Evolutionary conservation across 2,329 filamentous ascomycete species (phyloP).

Genomic region (Nemania sp.): DNA sequence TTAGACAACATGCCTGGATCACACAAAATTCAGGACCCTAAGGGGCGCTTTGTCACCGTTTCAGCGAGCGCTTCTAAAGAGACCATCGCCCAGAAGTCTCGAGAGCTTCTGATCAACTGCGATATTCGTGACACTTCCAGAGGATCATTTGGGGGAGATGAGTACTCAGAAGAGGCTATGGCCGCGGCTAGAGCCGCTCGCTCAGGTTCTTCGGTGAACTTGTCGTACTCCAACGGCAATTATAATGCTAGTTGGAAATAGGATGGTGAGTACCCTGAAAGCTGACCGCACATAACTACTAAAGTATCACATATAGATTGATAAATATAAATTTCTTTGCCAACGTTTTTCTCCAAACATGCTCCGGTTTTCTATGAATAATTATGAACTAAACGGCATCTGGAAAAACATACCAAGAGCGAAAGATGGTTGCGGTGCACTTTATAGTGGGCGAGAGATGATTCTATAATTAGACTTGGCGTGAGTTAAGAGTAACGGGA

Average conservation of each 20-base stretch:
- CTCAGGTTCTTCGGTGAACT: background rate
- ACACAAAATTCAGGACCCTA: constrained; percentile 7
- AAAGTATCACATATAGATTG: too few relatives aligned
- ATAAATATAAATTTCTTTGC: too few relatives aligned
- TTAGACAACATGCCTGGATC: background rate
- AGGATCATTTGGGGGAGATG: constrained; percentile 1
- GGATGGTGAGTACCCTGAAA: background rate
- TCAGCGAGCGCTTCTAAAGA: background rate
- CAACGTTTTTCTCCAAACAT: too few relatives aligned
- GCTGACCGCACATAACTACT: too few relatives aligned
- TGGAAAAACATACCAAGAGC: too few relatives aligned
- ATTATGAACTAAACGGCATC: too few relatives aligned
- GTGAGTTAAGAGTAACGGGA: too few relatives aligned
- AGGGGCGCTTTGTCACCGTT: constrained; percentile 11
- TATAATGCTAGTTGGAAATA: constrained; percentile 7
- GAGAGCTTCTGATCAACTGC: constrained; percentile 12
- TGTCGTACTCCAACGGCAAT: background rate
- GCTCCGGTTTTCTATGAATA: too few relatives aligned
- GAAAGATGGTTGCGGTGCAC: too few relatives aligned
- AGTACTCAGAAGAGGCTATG: constrained; percentile 14
- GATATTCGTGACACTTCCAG: background rate
- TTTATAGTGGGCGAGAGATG: too few relatives aligned
- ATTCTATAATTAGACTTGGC: too few relatives aligned
- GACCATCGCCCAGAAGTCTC: background rate
- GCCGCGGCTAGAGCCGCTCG: background rate